These are phyloP conservation scores for Plectosphaerella cucumerina DNA, from an alignment of 2,329 filamentous ascomycete genomes.

Conservation along the genomic window DNA sequence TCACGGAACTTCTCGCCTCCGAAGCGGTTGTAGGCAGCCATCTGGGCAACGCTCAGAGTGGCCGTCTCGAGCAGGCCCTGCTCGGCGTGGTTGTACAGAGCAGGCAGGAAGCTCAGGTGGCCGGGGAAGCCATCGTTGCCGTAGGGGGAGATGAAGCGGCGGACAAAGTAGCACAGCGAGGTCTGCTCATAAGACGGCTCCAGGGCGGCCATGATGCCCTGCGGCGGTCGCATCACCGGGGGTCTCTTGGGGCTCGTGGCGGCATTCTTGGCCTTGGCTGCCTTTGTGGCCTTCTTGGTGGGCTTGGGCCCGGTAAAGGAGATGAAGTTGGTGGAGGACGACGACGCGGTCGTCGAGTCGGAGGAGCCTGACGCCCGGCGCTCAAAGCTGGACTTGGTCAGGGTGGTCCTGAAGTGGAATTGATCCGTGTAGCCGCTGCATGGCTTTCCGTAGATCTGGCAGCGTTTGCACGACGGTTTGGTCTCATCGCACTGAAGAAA, in stretches of 20 bases:
- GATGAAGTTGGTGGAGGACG: neutral
- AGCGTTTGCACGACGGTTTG: neutral
- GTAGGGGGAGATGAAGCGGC: conserved; percentile 25
- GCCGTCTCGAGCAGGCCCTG: conserved; percentile 23
- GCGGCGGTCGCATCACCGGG: neutral
- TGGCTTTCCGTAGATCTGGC: conserved; percentile 22
- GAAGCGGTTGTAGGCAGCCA: conserved; percentile 27
- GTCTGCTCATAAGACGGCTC: conserved; percentile 19
- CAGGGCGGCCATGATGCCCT: conserved; percentile 5
- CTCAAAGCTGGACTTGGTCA: conserved; percentile 5
- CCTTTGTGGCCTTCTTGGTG: no score
- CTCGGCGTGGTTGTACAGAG: conserved; percentile 19
- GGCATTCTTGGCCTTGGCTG: neutral
- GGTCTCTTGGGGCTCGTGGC: neutral
- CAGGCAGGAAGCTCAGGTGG: conserved; percentile 25
- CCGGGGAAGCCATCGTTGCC: conserved; percentile 24
- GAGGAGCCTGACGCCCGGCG: no score
- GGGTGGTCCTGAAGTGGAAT: conserved; percentile 26
- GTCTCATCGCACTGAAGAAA: neutral
- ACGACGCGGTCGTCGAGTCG: neutral
- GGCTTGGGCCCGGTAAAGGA: neutral
- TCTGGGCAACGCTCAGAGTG: conserved; percentile 26
- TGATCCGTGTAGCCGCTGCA: conserved; percentile 29
- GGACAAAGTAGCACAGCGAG: conserved; percentile 27
- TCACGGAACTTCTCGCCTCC: conserved; percentile 20